Conservation (phyloP, 139 green algal genomes). For the Coelastrella sp. region DNA sequence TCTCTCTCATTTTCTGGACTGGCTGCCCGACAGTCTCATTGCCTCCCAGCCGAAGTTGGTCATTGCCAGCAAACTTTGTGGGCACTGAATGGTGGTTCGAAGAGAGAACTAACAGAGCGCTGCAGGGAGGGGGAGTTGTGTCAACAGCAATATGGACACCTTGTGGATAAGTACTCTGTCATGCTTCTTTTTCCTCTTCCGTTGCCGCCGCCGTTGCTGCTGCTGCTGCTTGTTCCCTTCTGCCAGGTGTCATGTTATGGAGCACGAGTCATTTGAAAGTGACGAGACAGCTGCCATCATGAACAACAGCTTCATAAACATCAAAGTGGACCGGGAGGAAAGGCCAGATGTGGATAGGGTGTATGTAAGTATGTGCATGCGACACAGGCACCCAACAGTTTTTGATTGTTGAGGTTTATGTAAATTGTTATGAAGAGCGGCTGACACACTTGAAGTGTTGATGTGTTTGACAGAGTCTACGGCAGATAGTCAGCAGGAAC, state of each 20-base stretch:
- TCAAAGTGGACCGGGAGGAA: conserved; percentile 95
- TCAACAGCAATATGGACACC: neutral
- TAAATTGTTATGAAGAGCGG: neutral
- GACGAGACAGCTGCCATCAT: conserved; percentile 80
- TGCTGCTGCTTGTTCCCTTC: neutral
- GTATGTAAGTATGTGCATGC: conserved; percentile 60
- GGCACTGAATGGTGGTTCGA: too few species aligned
- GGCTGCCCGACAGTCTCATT: neutral
- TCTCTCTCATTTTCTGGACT: neutral
- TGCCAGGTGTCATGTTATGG: conserved; percentile 93
- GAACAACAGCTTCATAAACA: conserved; percentile 84
- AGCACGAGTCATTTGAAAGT: conserved; percentile 89
- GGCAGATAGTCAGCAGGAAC: too few species aligned
- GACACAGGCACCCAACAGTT: neutral
- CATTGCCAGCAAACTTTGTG: too few species aligned
- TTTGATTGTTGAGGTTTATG: neutral
- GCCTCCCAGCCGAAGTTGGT: too few species aligned
- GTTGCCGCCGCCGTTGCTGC: neutral
- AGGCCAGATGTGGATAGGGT: conserved; percentile 90
- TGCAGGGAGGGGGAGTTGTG: neutral
- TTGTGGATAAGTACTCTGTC: too few species aligned
- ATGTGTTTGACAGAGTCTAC: neutral
- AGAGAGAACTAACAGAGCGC: too few species aligned
- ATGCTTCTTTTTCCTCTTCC: neutral
- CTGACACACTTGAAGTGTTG: neutral